phyloP scores from a whole-genome alignment of 2,329 filamentous ascomycete genomes.

The Phaeosphaeriaceae sp. region DNA sequence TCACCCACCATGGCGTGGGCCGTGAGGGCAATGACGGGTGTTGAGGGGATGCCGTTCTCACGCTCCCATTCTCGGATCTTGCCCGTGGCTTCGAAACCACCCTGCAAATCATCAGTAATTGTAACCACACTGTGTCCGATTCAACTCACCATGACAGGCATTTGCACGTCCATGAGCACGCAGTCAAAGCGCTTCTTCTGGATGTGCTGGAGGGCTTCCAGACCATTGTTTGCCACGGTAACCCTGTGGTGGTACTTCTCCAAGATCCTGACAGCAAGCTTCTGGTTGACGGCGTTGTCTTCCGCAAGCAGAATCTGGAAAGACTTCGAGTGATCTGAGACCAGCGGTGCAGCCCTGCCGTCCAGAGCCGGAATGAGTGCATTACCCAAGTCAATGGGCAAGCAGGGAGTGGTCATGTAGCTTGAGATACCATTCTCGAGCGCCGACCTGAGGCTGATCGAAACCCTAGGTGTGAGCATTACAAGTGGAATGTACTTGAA shows the following conservation, averaged over 20 bases:
- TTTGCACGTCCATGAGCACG: slow-evolving; percentile 98
- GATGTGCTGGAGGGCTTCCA: slow-evolving; percentile 91
- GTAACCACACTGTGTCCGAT: slow-evolving; percentile 46
- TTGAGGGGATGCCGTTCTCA: slow-evolving; percentile 78
- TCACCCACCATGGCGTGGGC: slow-evolving; percentile 99
- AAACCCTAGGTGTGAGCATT: slow-evolving; percentile 84
- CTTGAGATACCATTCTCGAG: slow-evolving; percentile 96
- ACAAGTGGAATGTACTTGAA: slow-evolving; percentile 99
- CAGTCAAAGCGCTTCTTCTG: slow-evolving; percentile 94
- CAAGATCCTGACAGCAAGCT: slow-evolving; percentile 93
- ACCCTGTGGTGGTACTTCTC: slow-evolving; percentile 95
- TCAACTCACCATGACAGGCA: slow-evolving; percentile 90
- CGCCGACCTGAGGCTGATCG: slow-evolving; percentile 91
- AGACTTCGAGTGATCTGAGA: slow-evolving; percentile 92
- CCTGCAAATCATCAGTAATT: slow-evolving; percentile 56
- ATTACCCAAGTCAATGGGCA: slow-evolving; percentile 92
- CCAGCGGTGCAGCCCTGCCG: slow-evolving; percentile 87
- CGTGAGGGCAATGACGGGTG: slow-evolving; percentile 94
- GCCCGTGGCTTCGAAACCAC: slow-evolving; percentile 94
- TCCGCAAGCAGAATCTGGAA: slow-evolving; percentile 96
- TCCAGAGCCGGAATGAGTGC: slow-evolving; percentile 95
- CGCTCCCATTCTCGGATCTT: slow-evolving; percentile 97
- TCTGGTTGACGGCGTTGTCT: slow-evolving; percentile 97
- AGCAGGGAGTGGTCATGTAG: slow-evolving; percentile 97
- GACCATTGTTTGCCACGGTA: slow-evolving; percentile 92